phyloP scores from a whole-genome alignment of 148 eudicot genomes.

The Rheum nobile region DNA sequence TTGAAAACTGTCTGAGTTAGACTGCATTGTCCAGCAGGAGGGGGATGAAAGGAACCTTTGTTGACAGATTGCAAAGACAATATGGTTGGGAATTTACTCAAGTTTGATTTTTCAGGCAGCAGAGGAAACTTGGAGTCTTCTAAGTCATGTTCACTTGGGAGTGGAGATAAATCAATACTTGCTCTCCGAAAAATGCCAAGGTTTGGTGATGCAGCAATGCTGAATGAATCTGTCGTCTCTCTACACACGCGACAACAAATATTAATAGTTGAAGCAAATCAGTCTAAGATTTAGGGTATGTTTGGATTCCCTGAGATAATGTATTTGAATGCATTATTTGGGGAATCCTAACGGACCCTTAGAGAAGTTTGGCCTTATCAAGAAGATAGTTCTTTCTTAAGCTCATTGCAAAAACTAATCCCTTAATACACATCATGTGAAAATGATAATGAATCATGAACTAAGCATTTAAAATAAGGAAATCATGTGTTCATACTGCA shows the following conservation, averaged over 20 bases:
- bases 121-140: constrained; percentile 33
- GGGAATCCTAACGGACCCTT: too few relatives aligned
- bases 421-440: too few relatives aligned
- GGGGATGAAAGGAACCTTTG: constrained; percentile 18
- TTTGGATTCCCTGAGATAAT: too few relatives aligned
- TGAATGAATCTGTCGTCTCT: constrained; percentile 46
- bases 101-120: constrained; percentile 28
- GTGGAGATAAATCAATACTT: constrained; percentile 17
- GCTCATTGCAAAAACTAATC: too few relatives aligned
- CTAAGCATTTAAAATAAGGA: too few relatives aligned
- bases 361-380: too few relatives aligned
- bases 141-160: constrained; percentile 22
- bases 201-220: constrained; percentile 65
- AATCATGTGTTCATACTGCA: too few relatives aligned
- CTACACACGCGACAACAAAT: constrained; percentile 30
- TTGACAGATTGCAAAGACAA: constrained; percentile 23
- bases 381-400: too few relatives aligned
- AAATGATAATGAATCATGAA: too few relatives aligned
- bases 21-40: constrained; percentile 40
- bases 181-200: constrained; percentile 32
- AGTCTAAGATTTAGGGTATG: too few relatives aligned
- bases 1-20: constrained; percentile 49
- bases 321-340: too few relatives aligned
- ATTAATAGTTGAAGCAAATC: too few relatives aligned
- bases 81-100: constrained; percentile 17